phyloP scores from a whole-genome alignment of 2,329 filamentous ascomycete species.

The Tolypocladium ophioglossoides region DNA sequence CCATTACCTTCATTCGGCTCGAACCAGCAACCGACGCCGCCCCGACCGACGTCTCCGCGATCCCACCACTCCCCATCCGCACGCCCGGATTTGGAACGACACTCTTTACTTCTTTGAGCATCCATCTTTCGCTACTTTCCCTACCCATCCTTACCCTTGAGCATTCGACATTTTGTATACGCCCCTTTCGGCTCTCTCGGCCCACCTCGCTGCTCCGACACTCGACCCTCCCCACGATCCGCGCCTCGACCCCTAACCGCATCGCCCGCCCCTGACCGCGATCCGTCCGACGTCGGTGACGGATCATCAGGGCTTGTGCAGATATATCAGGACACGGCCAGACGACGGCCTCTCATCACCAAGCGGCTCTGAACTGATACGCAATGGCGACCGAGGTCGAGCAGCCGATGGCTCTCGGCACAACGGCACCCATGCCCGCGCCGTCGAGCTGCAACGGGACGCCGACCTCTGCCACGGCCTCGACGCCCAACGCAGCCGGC shows the following conservation, averaged over 20 bases:
- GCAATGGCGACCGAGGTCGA: slow-evolving; percentile 30
- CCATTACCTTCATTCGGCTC: slow-evolving; percentile 32
- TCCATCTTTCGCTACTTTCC: slow-evolving; percentile 5
- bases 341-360: neutral
- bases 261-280: neutral
- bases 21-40: slow-evolving; percentile 7
- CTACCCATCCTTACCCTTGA: slow-evolving; percentile 1
- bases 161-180: neutral
- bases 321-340: neutral
- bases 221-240: neutral
- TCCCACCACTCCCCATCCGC: slow-evolving; percentile 8
- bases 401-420: slow-evolving; percentile 21
- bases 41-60: slow-evolving; percentile 7
- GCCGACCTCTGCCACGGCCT: slow-evolving; percentile 22
- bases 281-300: neutral
- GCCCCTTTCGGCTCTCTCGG: neutral
- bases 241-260: neutral
- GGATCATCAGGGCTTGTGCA: neutral
- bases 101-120: slow-evolving; percentile 12
- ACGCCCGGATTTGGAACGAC: slow-evolving; percentile 10
- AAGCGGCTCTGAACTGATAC: neutral
- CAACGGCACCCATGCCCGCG: slow-evolving; percentile 8
- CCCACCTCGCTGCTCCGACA: neutral
- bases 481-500: slow-evolving; percentile 24
- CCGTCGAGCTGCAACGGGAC: slow-evolving; percentile 17